These are phyloP conservation scores for Erodium chrysanthum DNA, from an alignment of 441 rosid species.

Conservation along the genomic window DNA sequence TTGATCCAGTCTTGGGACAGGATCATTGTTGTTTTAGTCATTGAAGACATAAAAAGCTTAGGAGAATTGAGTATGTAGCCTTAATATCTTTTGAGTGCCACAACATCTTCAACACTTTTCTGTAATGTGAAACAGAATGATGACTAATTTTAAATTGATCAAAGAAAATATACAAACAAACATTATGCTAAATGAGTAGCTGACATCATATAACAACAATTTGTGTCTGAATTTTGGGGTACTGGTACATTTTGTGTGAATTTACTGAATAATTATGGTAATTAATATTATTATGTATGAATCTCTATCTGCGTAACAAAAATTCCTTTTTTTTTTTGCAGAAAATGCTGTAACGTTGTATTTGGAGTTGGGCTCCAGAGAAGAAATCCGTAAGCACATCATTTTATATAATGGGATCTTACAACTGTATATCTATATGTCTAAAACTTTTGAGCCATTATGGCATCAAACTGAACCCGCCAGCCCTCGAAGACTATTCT, in stretches of 20 bases:
- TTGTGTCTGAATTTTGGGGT: not conserved
- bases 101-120: not conserved
- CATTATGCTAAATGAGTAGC: not conserved
- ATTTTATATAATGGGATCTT: not conserved
- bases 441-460: not conserved
- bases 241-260: not conserved
- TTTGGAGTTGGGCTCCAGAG: not conserved
- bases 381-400: not conserved
- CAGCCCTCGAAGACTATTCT: constrained; percentile 14
- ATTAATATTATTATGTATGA: not conserved
- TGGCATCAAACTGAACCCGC: not conserved
- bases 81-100: not conserved
- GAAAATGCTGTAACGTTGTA: not conserved
- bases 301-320: not conserved
- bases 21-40: not conserved
- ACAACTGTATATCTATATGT: not conserved
- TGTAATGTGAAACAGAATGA: not conserved
- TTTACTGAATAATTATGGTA: not conserved
- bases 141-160: not conserved
- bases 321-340: not conserved
- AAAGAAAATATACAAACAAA: not conserved
- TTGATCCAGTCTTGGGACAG: not conserved
- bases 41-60: not conserved
- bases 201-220: not conserved
- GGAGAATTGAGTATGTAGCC: not conserved